Evolutionary conservation across 2,329 filamentous ascomycete species (phyloP), one percentile per base, ranked within the genome.

Genomic region (Trichophyton schoenleinii): DNA sequence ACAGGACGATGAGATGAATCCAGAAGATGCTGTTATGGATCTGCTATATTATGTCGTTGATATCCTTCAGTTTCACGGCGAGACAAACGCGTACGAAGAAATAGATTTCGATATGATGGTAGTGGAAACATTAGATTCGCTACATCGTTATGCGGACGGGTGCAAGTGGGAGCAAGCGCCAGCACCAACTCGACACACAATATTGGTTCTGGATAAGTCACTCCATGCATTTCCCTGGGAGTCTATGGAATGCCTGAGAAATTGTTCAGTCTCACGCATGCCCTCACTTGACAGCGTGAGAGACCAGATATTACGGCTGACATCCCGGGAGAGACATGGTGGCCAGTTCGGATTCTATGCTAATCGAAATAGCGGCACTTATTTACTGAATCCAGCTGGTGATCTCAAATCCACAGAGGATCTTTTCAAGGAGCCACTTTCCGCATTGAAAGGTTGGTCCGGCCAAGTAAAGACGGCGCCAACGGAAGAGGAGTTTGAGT

Each of bases 151-250:
- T 70, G 86, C 96, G 68, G 79, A 80, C 60, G 74, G 73, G 36
- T 60, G 63, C 57, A 48, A 41, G 46, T 53, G 57, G 28, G 58
- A 60, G 36, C 22, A 20, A 4, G 15, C 22, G 25, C 71, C 69
- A 3, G 66, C 65, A 61, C 69, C 68, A 15, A 65, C 69, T 31
- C 1, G 58, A 13, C 94, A 99, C 70, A 92, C 90, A 0, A 87
- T 99, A 60, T 79, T 99, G 2, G 85, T 99, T 5, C 80, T 99
- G 4, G 94, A 99, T 74, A 96, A 96, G 73, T 82, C 88, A 1
- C 80, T 99, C 1, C 94, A 97, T 69, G 80, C 84, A 1, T 95
- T 99, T 69, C 94, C 94, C 0, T 99, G 95, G 94, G 94, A 99
- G 71, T 96, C 90, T 0, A 77, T 99, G 42, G 90, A 91, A 0